Conservation (phyloP, 2,329 filamentous ascomycete species). For the Elsinoe fawcettii region DNA sequence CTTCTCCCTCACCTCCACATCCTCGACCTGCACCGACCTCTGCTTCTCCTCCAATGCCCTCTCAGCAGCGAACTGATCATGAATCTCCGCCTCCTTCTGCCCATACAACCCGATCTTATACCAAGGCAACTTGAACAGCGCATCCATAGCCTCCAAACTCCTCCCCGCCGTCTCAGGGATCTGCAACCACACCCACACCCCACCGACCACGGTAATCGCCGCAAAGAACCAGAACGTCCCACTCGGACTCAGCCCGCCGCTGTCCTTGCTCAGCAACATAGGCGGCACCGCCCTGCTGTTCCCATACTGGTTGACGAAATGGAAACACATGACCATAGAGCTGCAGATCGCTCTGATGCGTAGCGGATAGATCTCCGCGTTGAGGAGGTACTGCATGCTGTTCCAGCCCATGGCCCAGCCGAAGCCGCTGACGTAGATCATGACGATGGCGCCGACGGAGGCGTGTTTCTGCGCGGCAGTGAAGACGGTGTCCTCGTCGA, state of each 20-base stretch:
- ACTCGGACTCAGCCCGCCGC: conserved; percentile 37
- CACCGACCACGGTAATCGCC: conserved; percentile 57
- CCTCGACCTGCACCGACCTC: neutral
- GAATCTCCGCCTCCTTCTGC: conserved; percentile 19
- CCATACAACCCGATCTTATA: conserved; percentile 54
- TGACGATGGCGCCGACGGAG: conserved; percentile 53
- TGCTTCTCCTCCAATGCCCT: conserved; percentile 16
- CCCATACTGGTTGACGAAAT: conserved; percentile 68
- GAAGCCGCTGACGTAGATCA: conserved; percentile 44
- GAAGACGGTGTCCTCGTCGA: conserved; percentile 43
- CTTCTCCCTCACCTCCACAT: conserved; percentile 4
- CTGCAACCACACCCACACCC: conserved; percentile 62
- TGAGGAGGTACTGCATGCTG: conserved; percentile 67
- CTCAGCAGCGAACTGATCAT: conserved; percentile 14
- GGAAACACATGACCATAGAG: conserved; percentile 63
- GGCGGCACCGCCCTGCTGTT: conserved; percentile 64
- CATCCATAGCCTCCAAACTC: conserved; percentile 61
- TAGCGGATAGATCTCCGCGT: conserved; percentile 65
- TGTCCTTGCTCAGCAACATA: conserved; percentile 51
- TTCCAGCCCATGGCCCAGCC: conserved; percentile 69
- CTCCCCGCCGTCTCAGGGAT: conserved; percentile 64
- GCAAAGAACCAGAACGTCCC: conserved; percentile 72
- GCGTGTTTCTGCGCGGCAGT: conserved; percentile 44
- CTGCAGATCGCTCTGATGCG: conserved; percentile 62
- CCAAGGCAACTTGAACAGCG: conserved; percentile 65